Evolutionary conservation across 2,329 filamentous ascomycete genomes (phyloP), one percentile per base, ranked within the genome.

Genomic region (Elsinoe ampelina): DNA sequence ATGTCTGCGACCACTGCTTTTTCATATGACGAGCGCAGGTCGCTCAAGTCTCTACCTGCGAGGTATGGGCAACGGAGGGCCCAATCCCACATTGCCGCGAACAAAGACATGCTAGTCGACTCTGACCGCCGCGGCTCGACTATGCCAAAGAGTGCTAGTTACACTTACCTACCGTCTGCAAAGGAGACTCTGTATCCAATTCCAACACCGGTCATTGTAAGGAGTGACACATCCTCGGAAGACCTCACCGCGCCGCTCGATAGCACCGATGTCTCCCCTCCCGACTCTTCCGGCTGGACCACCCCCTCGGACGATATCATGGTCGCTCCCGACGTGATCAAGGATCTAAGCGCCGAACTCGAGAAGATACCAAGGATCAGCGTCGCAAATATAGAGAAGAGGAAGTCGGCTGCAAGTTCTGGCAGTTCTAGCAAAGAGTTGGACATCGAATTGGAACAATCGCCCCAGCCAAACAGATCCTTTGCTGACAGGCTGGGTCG

Each of bases 91-190:
- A 26, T 2, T 13, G 17, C 15, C n/a, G n/a, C 35, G 6, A 20
- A 52, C 15, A 52, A 39, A 52, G 48, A 52, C 1, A 52, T 52
- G 48, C 12, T 7, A 8, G 48, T 26, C 17, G 22, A 26, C 34
- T 5, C 48, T 19, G 15, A 43, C 15, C 41, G 45, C 2, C 57
- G 32, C 13, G 20, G 35, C 13, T 55, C 61, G 41, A 63, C 69
- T 22, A 62, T 83, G 30, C 75, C 76, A 26, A 75, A 80, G 57
- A 76, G 80, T 48, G 80, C 81, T 32, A 83, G 80, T 63, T 83
- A 80, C 67, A 80, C 77, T 47, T 75, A 78, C 61, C 66, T 83
- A n/a, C 73, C 77, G 2, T 68, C 70, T 26, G 63, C 67, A 26
- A 70, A 67, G 54, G 62, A 66, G 22, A 51, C 67, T 38, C 47